Evolutionary conservation across 2,329 filamentous ascomycete species (phyloP).

Genomic region (Xylariaceae sp.): DNA sequence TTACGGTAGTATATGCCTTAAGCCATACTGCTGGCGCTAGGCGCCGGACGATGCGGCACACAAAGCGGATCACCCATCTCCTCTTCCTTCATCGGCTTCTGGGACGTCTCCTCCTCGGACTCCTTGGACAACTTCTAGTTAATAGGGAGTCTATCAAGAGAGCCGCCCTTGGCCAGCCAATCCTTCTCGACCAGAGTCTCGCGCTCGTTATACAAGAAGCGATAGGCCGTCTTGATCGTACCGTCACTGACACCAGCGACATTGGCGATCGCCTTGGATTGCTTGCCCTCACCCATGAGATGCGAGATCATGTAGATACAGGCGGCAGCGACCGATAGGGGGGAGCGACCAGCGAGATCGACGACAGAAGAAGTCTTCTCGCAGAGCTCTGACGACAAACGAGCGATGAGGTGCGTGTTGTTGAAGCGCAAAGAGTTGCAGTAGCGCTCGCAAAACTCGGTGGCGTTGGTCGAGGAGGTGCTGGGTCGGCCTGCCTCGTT

Average conservation of each 20-base stretch:
- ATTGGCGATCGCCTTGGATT: constrained; percentile 79
- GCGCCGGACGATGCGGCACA: neutral
- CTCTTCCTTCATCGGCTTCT: neutral
- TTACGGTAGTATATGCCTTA: too few species aligned
- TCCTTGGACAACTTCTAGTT: constrained; percentile 37
- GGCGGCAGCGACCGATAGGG: constrained; percentile 87
- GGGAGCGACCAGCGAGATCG: constrained; percentile 85
- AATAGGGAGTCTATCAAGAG: constrained; percentile 65
- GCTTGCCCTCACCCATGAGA: constrained; percentile 73
- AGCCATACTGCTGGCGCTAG: too few species aligned
- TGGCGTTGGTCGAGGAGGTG: constrained; percentile 73
- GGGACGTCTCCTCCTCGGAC: neutral
- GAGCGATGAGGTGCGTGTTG: constrained; percentile 68
- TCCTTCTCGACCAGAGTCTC: constrained; percentile 71
- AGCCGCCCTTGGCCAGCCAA: constrained; percentile 68
- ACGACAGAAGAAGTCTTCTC: constrained; percentile 72
- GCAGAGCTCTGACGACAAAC: constrained; percentile 75
- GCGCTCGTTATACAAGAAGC: constrained; percentile 72
- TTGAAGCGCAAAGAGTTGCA: constrained; percentile 77
- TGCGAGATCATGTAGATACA: constrained; percentile 96
- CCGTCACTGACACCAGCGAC: constrained; percentile 92
- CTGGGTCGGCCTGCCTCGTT: constrained; percentile 37
- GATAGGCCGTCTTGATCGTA: constrained; percentile 94
- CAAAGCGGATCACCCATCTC: neutral
- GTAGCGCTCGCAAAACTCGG: constrained; percentile 83